Evolutionary conservation across 495 filamentous ascomycete species (phyloP), one percentile per base, ranked within the genome.

Genomic region (Podospora didyma): DNA sequence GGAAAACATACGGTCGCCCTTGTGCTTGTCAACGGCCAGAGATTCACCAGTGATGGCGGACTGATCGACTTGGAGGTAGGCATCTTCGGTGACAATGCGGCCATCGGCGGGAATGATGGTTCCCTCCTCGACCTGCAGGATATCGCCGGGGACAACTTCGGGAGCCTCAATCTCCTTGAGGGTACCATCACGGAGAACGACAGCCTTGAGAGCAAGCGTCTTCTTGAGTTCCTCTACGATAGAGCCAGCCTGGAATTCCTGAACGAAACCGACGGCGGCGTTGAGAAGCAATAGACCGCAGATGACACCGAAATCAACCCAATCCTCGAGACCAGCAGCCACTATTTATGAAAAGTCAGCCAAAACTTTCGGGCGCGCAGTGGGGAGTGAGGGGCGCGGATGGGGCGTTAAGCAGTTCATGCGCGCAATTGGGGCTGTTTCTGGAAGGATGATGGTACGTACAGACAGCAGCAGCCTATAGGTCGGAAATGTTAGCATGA

Each of bases 221-320:
- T 93, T 89, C 79, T 94, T 94, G 69, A 96, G 76, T 63, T 89
- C 87, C n/a, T 90, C 88, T 75, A 96, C 91, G 56, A 95, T 92
- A 51, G 89, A 92, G 68, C 88, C 90, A 62, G 91, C 91, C 70
- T 92, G 88, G 75, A 79, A 93, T 75, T 96, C 91, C 70, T 96
- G 91, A 47, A 88, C 72, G 74, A 93, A 96, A 75, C 90, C 89
- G 61, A 96, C 90, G 51, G 73, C 70, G 45, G 91, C 91, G 73
- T 96, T 96, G 62, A 96, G 85, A 46, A 90, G 69, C 24, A 90
- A 73, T 39, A 90, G 73, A 65, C 71, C 87, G 73, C 83, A 86
- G 62, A 89, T 90, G 69, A 90, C 87, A 82, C 87, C 87, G 65
- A 89, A 87, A 74, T 89, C 87, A 64, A 89, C 84, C 87, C 87